Base-by-base conservation (phyloP, 257 asterid species). In the Hygrophila difformis region DNA sequence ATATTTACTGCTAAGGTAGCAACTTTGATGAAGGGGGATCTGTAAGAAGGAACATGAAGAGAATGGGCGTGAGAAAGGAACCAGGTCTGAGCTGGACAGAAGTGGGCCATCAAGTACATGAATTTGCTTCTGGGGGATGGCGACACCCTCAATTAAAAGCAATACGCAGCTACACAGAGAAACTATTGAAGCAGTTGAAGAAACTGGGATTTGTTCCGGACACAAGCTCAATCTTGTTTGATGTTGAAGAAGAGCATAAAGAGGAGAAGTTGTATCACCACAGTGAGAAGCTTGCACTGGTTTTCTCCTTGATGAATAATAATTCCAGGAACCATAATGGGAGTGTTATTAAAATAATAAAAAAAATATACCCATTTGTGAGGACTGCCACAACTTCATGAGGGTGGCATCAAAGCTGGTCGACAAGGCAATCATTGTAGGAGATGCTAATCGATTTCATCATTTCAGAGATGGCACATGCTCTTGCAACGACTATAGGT, bases 401-500 rank as follows among this genome's bases (percentile, higher is more conserved):
- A 72, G 65, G 56, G 52, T 82, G n/a, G 74, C 82, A 6, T 86
- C 96, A 8, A 62, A 44, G 39, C 69, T 74, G 16, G 65, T 77
- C 18, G 70, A 38, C 55, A 75, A 57, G 63, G 75, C 60, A 34
- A 82, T 86, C 40, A 23, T 86, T 26, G 78, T 86, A 4, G 70
- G 96, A 61, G 96, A 86, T 71, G 71, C 78, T 21, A 82, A 77
- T 51, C 79, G 96, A 39, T 86, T 86, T 61, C 96, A 86, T 69
- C 87, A 68, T 63, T 86, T 79, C 59, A 69, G 57, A 61, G 67
- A 65, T 9, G 89, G 93, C 41, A 42, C 39, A 13, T 86, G 96
- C 72, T 79, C 89, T 63, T 86, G 96, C 72, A 79, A 86, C 48
- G 87, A 82, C 51, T 86, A 72, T 38, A 82, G 94, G 94, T 85